These are phyloP conservation scores for Paragyromitra xinjiangensis DNA, from an alignment of 495 filamentous ascomycete species.

Conservation along the genomic window DNA sequence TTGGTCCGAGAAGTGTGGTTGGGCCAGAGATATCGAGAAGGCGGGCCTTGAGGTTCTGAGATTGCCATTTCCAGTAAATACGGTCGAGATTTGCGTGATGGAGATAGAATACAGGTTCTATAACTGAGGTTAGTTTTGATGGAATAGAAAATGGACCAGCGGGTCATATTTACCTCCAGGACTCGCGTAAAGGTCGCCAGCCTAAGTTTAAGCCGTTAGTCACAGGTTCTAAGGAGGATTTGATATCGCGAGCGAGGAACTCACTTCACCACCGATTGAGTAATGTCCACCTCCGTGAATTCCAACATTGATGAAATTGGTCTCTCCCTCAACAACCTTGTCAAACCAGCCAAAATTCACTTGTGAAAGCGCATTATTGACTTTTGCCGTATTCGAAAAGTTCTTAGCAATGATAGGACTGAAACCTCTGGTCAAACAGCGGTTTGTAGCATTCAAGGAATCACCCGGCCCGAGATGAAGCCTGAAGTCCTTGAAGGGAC, in stretches of 20 bases:
- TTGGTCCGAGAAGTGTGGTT: conserved; percentile 46
- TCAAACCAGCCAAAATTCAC: conserved; percentile 44
- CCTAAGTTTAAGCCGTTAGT: conserved; percentile 5
- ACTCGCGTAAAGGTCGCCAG: conserved; percentile 57
- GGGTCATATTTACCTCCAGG: conserved; percentile 50
- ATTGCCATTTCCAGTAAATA: conserved; percentile 63
- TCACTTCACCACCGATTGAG: conserved; percentile 63
- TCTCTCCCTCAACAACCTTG: conserved; percentile 61
- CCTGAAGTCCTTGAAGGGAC: conserved; percentile 38
- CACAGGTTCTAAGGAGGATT: neutral
- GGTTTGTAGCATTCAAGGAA: conserved; percentile 51
- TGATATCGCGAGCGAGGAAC: neutral
- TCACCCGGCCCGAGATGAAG: conserved; percentile 59
- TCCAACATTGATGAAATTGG: conserved; percentile 64
- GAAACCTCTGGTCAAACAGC: conserved; percentile 74
- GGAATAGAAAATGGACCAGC: neutral
- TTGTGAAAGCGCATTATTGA: conserved; percentile 42
- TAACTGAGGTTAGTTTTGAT: conserved; percentile 13
- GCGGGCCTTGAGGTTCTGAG: conserved; percentile 43
- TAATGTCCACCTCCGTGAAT: conserved; percentile 75
- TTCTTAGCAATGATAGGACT: conserved; percentile 61
- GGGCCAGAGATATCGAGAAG: conserved; percentile 58
- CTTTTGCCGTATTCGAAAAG: conserved; percentile 48
- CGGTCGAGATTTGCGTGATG: conserved; percentile 72
- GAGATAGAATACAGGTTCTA: conserved; percentile 67